Base-by-base conservation (phyloP, 257 asterid species). In the Echium plantagineum region DNA sequence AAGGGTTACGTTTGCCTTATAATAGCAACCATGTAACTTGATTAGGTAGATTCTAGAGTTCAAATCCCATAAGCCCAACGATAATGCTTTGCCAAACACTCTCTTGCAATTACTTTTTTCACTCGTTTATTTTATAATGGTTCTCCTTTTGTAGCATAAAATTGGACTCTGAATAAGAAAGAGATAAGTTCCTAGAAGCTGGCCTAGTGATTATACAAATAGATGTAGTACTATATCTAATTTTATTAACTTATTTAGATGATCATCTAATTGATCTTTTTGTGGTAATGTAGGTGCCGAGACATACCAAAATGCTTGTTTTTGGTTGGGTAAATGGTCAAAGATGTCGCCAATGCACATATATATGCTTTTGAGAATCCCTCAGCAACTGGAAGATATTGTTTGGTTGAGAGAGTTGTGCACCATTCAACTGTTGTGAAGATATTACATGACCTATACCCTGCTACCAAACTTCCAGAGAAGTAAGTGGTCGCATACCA, bases 261-360 rank as follows among this genome's bases (percentile, higher is more conserved):
- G 16, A 2, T 7, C 15, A 42, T 42, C 16, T 12, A 22, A 65
- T 47, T 57, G 35, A 28, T 55, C 61, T 9, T 2, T 56, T 21
- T 6, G 49, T 42, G 16, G 49, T 42, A 53, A 57, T 78, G 56
- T 77, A 88, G 96, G 88, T 59, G 81, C 88, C 6, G 83, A 78
- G 61, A 66, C 90, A 54, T 88, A 62, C 63, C 82, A 52, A 26
- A 71, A 62, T 32, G 2, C 21, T 48, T 28, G 63, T 7, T 7
- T 47, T 53, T 55, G 63, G 73, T 26, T 63, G 66, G 66, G 70
- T 72, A 28, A 72, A 72, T 67, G 77, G 77, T 72, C 58, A 68
- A 65, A 63, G 77, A 72, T 67, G 77, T 72, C 18, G 77, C 70
- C 1, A 51, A 35, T 59, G 73, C 77, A 35, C 77, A 72, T 55